Evolutionary conservation across 2,329 filamentous ascomycete species (phyloP).

Genomic region (Arachnopeziza araneosa): DNA sequence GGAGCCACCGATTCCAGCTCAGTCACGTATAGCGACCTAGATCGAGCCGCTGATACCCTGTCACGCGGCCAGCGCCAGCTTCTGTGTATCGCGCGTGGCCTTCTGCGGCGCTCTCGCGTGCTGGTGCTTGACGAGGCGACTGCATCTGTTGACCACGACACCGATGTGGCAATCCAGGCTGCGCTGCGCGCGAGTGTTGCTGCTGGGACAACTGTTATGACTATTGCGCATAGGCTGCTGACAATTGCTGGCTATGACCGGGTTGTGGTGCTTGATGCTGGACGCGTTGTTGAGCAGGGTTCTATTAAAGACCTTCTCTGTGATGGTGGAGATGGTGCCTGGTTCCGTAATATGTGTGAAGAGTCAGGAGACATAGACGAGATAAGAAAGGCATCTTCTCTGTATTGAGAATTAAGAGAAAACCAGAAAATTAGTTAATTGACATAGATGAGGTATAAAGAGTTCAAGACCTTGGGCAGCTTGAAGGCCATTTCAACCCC

Average conservation of each 20-base stretch:
- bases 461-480: no score
- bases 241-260: slow-evolving; percentile 89
- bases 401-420: no score
- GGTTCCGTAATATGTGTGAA: not conserved
- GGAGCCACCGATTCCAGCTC: not conserved
- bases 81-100: slow-evolving; percentile 81
- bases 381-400: not conserved
- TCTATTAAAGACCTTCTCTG: not conserved
- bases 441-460: no score
- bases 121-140: slow-evolving; percentile 95
- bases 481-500: no score
- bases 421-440: no score
- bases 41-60: not conserved
- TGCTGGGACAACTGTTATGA: slow-evolving; percentile 75
- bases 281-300: slow-evolving; percentile 76
- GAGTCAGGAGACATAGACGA: not conserved
- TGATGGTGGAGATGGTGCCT: not conserved
- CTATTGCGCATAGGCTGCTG: slow-evolving; percentile 81
- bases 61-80: slow-evolving; percentile 79
- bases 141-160: slow-evolving; percentile 84
- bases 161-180: slow-evolving; percentile 82
- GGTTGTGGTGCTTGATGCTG: slow-evolving; percentile 89
- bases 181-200: slow-evolving; percentile 75
- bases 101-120: slow-evolving; percentile 78
- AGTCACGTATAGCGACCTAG: not conserved